Evolutionary conservation across 2,329 filamentous ascomycete genomes (phyloP).

Genomic region (Diplocarpon rosae): DNA sequence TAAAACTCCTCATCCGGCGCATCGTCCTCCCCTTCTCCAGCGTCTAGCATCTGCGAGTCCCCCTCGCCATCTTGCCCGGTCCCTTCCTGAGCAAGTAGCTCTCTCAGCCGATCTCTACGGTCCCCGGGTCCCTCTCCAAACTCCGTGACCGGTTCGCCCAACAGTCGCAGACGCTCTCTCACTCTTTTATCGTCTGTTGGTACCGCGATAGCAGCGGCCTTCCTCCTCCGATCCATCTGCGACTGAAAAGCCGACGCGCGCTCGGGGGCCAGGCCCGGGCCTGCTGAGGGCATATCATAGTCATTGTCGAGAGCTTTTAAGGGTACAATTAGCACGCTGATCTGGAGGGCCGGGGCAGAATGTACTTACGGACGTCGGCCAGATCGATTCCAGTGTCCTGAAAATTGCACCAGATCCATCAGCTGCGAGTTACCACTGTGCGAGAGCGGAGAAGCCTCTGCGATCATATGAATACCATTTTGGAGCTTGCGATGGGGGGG

Average conservation of each 20-base stretch:
- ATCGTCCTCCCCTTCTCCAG: slow-evolving; percentile 42
- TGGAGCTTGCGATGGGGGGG: slow-evolving; percentile 12
- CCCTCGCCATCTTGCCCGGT: slow-evolving; percentile 46
- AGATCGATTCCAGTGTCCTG: slow-evolving; percentile 42
- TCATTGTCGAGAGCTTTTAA: slow-evolving; percentile 60
- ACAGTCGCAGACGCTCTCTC: slow-evolving; percentile 65
- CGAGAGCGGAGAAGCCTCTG: slow-evolving; percentile 13
- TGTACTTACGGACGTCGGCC: slow-evolving; percentile 48
- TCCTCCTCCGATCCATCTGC: slow-evolving; percentile 84
- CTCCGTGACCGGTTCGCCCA: slow-evolving; percentile 87
- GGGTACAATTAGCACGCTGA: slow-evolving; percentile 1
- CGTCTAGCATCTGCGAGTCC: slow-evolving; percentile 46
- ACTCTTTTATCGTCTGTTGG: slow-evolving; percentile 90
- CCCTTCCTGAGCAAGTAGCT: slow-evolving; percentile 60
- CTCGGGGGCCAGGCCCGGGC: slow-evolving; percentile 25
- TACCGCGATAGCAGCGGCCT: slow-evolving; percentile 79
- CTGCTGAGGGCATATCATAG: slow-evolving; percentile 40
- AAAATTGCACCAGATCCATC: slow-evolving; percentile 19
- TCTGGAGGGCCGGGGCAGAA: background rate
- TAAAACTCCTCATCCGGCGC: slow-evolving; percentile 93
- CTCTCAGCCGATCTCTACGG: slow-evolving; percentile 74
- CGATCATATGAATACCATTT: slow-evolving; percentile 27
- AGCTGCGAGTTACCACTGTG: slow-evolving; percentile 13
- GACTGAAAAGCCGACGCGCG: slow-evolving; percentile 27
- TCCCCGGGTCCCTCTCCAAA: slow-evolving; percentile 87